Percentiles rank a stretch among this genome's conserved stretches.
These are phyloP conservation scores for Phytophthora pluvialis DNA, from an alignment of 352 stramenopile species.

Conservation along the genomic window DNA sequence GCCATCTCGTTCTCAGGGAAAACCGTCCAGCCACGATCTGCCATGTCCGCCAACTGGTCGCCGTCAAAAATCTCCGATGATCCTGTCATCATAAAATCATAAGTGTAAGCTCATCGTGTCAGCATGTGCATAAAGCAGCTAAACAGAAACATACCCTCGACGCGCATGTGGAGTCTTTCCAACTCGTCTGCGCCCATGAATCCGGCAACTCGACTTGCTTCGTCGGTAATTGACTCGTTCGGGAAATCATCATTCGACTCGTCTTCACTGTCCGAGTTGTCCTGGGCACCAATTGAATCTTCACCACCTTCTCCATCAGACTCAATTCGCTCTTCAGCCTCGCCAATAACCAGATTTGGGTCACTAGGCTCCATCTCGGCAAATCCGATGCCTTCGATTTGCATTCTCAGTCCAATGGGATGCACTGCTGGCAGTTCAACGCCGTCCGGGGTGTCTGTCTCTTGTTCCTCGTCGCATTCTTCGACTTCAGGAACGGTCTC, in stretches of 20 bases:
- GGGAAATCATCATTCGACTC: neutral
- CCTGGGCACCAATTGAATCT: neutral
- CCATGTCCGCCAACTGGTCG: neutral
- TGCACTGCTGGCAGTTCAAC: neutral
- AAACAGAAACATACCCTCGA: neutral
- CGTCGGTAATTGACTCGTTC: neutral
- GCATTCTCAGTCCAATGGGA: neutral
- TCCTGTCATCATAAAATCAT: constrained; percentile 4
- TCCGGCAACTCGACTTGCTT: neutral
- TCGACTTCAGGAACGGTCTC: neutral
- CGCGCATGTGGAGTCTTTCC: neutral
- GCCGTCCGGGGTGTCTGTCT: neutral
- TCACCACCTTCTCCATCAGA: neutral
- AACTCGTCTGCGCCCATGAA: neutral
- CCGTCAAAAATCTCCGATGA: neutral
- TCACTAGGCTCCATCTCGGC: neutral
- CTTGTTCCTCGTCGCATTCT: neutral
- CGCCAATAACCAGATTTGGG: neutral
- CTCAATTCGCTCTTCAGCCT: neutral
- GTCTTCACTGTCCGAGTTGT: neutral
- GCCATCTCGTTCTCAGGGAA: neutral
- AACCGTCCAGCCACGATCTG: neutral
- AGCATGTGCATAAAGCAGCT: neutral
- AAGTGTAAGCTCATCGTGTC: neutral
- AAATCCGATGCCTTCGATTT: neutral